Base-by-base conservation (phyloP, 2,329 filamentous ascomycete genomes). In the Penicillium sp. region DNA sequence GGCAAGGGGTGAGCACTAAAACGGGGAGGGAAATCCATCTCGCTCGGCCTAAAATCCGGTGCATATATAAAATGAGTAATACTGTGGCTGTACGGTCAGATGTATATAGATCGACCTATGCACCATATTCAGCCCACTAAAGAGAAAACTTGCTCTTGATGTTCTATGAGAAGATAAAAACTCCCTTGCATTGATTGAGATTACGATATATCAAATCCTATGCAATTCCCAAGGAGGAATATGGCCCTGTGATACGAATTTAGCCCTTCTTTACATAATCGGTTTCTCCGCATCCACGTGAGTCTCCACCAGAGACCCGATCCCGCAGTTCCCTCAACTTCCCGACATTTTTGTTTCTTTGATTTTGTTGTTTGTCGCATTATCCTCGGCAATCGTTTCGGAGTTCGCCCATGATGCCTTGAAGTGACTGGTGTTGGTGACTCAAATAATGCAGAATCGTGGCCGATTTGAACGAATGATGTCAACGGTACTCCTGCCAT, bases 141-240 rank as follows among this genome's bases (percentile, higher is more conserved):
- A 9, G 43, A 42, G 19, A 25, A 36, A 36, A 4, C 6, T 33
- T 33, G 5, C 7, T 6, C 7, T 21, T 27, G 10, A 15, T 19
- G 8, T 48, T 7, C 8, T 25, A 17, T 1, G 7, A 27, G 17
- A n/a, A 42, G 13, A 29, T 23, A 3, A 23, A 35, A 9, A 35
- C 8, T 10, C 33, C 25, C 10, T 21, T 45, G 13, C 25, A 29
- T 44, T 13, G 12, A 48, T 13, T 1, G 9, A 23, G 29, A 29
- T 19, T n/a, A 44, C 19, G 19, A 48, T 25, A 27, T n/a, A 35
- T 27, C 47, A 42, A 25, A 25, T 33, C n/a, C 27, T 17, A 96
- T 15, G 42, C 47, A 50, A 39, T 9, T 35, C 39, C 29, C 23
- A 49, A 38, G 25, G n/a, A 19, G 33, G 38, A 33, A 53, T 29